phyloP scores from a whole-genome alignment of 2,329 filamentous ascomycete species.

The Neofusicoccum sp. region DNA sequence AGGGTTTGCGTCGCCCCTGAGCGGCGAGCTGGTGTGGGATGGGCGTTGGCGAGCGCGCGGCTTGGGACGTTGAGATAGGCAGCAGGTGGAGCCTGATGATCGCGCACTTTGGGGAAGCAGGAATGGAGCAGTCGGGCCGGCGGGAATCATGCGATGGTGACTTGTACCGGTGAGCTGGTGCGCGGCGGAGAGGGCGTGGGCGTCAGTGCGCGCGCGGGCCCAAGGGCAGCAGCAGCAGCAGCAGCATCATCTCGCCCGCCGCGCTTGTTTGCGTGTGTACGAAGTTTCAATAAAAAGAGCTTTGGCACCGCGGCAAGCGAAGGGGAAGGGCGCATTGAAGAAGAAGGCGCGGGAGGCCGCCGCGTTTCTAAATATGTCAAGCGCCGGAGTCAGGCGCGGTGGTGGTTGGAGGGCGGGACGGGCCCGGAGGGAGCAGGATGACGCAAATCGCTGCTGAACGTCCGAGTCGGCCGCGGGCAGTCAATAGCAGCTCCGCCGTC shows the following conservation, averaged over 20 bases:
- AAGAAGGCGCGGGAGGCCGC: not conserved
- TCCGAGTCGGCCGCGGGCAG: not conserved
- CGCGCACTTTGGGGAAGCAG: slow-evolving; percentile 8
- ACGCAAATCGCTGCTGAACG: too few species aligned
- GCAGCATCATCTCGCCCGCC: too few species aligned
- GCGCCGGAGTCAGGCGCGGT: slow-evolving; percentile 1
- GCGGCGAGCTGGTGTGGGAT: not conserved
- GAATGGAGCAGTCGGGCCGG: slow-evolving; percentile 12
- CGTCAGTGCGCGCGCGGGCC: not conserved
- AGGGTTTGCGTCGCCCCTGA: slow-evolving; percentile 14
- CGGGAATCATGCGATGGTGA: slow-evolving; percentile 5
- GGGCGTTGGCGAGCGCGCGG: too few species aligned
- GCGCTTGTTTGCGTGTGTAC: not conserved
- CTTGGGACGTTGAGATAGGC: slow-evolving; percentile 15
- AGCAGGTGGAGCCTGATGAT: slow-evolving; percentile 13
- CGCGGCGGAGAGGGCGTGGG: not conserved
- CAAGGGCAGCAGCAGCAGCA: not conserved
- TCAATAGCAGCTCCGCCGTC: too few species aligned
- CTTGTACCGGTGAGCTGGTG: slow-evolving; percentile 2
- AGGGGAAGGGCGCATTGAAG: slow-evolving; percentile 5
- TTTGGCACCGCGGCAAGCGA: not conserved
- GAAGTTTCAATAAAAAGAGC: slow-evolving; percentile 1
- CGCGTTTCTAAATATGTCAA: not conserved
- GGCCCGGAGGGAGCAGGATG: not conserved
- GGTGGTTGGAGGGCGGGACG: not conserved